Evolutionary conservation across 371 early-diverging fungal genomes (phyloP).

Genomic region (Mortierella sp.): DNA sequence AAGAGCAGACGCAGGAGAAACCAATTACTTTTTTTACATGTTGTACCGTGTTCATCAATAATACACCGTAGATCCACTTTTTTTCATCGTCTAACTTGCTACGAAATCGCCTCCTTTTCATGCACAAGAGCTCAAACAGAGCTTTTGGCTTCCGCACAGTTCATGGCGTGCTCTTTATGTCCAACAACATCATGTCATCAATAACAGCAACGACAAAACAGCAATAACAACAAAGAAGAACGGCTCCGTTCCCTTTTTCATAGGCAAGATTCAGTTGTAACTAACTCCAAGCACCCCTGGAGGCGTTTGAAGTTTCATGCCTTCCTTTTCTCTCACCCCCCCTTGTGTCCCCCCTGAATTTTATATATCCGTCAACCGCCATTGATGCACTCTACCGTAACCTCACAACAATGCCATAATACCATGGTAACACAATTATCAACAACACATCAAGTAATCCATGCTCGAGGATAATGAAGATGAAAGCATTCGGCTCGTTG

Average conservation of each 20-base stretch:
- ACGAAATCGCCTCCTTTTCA: neutral
- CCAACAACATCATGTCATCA: neutral
- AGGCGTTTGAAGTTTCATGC: constrained; percentile 21
- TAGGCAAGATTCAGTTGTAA: neutral
- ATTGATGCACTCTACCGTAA: neutral
- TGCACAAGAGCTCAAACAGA: constrained; percentile 2
- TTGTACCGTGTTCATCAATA: neutral
- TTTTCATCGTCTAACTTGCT: neutral
- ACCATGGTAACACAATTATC: neutral
- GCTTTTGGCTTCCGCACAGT: neutral
- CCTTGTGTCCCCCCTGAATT: constrained; percentile 13
- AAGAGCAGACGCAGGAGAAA: neutral
- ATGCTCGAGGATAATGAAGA: neutral
- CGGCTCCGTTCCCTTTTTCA: neutral
- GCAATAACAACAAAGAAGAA: neutral
- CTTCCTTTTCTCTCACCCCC: neutral
- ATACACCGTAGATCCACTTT: neutral
- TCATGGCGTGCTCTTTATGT: neutral
- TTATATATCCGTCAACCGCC: neutral
- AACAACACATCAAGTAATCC: constrained; percentile 8
- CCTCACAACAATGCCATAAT: neutral
- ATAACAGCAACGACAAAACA: too few species aligned
- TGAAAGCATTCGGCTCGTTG: neutral
- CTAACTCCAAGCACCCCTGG: constrained; percentile 20
- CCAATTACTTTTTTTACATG: too few species aligned